Evolutionary conservation across 2,329 filamentous ascomycete species (phyloP).

Genomic region (Neofusicoccum cordaticola): DNA sequence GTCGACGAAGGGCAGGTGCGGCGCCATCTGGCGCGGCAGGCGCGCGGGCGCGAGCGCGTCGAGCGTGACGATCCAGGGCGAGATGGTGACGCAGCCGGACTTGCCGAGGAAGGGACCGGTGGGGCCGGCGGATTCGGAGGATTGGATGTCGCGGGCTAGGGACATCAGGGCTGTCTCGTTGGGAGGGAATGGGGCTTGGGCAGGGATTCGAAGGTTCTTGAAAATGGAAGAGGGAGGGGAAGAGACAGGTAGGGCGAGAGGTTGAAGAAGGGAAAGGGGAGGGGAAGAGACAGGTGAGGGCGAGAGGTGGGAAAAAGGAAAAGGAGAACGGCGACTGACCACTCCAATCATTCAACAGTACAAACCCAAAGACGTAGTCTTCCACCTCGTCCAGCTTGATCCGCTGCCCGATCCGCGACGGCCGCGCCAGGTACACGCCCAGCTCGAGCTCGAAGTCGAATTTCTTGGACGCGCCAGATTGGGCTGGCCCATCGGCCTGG

Average conservation of each 20-base stretch:
- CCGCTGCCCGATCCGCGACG: constrained; percentile 37
- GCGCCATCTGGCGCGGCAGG: constrained; percentile 24
- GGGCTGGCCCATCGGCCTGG: constrained; percentile 48
- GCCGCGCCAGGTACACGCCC: constrained; percentile 44
- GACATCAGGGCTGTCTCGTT: neutral
- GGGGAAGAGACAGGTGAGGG: neutral
- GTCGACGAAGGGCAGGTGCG: constrained; percentile 18
- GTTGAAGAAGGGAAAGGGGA: neutral
- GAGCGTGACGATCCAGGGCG: constrained; percentile 60
- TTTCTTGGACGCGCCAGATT: constrained; percentile 41
- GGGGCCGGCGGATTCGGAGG: constrained; percentile 56
- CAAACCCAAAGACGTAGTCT: constrained; percentile 60
- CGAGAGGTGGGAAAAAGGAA: no score
- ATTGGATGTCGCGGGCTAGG: constrained; percentile 58
- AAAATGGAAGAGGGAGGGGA: neutral
- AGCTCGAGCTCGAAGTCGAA: constrained; percentile 53
- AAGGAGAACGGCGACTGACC: neutral
- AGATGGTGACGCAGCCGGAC: constrained; percentile 58
- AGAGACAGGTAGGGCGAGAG: no score
- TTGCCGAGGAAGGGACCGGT: constrained; percentile 62
- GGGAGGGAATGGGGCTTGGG: no score
- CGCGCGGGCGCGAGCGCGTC: constrained; percentile 49
- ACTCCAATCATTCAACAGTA: constrained; percentile 62
- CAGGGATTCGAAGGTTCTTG: no score
- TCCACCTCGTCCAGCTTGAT: constrained; percentile 42